A percentile compares a stretch with the other conserved stretches of the same genome.
Conservation (phyloP, 108 stramenopile species). For the Schizochytrium sp. region DNA sequence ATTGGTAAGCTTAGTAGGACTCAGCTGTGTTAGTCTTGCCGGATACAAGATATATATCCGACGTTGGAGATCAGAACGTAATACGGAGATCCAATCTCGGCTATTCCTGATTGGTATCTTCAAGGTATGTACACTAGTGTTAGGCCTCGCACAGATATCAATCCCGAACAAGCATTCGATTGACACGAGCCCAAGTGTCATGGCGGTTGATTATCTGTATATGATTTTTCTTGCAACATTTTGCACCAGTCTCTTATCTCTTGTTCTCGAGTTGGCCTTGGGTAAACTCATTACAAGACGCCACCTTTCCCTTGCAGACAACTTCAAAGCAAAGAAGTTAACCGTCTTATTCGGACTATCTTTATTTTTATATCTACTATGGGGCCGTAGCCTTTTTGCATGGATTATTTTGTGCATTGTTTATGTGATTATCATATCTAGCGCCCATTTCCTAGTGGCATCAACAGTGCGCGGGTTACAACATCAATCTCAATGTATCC, state of each 20-base stretch:
- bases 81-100: not conserved
- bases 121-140: not conserved
- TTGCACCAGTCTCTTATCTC: not conserved
- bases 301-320: not conserved
- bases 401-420: conserved; percentile 15
- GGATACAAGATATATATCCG: not conserved
- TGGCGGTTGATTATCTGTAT: not conserved
- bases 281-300: not conserved
- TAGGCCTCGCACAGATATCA: no score
- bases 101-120: not conserved
- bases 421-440: conserved; percentile 17
- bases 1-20: not conserved
- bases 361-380: not conserved
- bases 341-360: not conserved
- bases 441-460: conserved; percentile 16
- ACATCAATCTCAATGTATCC: not conserved
- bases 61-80: not conserved
- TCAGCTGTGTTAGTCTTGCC: not conserved
- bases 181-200: not conserved
- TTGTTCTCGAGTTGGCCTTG: not conserved
- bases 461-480: not conserved
- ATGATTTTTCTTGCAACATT: not conserved
- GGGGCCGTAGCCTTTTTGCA: not conserved
- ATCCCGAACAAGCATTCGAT: no score
- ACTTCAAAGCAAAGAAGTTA: not conserved